phyloP scores from a whole-genome alignment of 1,284 basidiomycete genomes.

The Pascua guehoae region DNA sequence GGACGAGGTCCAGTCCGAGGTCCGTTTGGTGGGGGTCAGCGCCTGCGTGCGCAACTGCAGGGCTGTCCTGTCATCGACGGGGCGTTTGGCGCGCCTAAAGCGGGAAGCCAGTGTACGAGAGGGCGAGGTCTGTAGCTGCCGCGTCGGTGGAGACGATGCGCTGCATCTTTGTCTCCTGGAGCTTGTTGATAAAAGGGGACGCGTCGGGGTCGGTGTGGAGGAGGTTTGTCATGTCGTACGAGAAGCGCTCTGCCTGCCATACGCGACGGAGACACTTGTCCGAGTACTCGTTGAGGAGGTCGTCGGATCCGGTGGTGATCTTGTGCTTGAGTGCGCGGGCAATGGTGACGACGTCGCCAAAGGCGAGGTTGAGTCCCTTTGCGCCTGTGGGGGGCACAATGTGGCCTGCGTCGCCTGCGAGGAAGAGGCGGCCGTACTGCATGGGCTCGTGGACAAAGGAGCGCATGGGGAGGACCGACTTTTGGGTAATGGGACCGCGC shows the following conservation, averaged over 20 bases:
- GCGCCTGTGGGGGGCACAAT: conserved; percentile 21
- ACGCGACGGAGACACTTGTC: conserved; percentile 18
- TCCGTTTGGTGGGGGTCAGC: no score
- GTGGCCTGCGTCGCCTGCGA: conserved; percentile 21
- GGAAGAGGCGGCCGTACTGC: conserved; percentile 19
- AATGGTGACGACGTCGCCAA: conserved; percentile 21
- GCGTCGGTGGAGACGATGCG: conserved; percentile 12
- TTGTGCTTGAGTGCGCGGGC: conserved; percentile 19
- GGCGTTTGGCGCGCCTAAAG: conserved; percentile 4
- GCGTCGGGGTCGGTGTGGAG: conserved; percentile 18
- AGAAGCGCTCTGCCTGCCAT: conserved; percentile 24
- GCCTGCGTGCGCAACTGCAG: no score
- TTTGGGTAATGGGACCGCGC: conserved; percentile 17
- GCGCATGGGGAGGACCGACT: conserved; percentile 22
- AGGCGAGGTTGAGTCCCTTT: conserved; percentile 21
- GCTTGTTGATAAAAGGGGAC: conserved; percentile 13
- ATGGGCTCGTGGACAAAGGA: conserved; percentile 23
- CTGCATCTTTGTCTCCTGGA: conserved; percentile 16
- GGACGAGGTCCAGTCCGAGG: no score
- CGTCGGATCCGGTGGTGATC: conserved; percentile 13
- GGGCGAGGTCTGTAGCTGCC: conserved; percentile 17
- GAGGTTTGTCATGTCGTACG: conserved; percentile 23
- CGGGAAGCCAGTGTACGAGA: conserved; percentile 21
- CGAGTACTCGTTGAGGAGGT: conserved; percentile 16
- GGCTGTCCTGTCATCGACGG: no score